phyloP scores from a whole-genome alignment of 257 asterid genomes.

The Ballota nigra region DNA sequence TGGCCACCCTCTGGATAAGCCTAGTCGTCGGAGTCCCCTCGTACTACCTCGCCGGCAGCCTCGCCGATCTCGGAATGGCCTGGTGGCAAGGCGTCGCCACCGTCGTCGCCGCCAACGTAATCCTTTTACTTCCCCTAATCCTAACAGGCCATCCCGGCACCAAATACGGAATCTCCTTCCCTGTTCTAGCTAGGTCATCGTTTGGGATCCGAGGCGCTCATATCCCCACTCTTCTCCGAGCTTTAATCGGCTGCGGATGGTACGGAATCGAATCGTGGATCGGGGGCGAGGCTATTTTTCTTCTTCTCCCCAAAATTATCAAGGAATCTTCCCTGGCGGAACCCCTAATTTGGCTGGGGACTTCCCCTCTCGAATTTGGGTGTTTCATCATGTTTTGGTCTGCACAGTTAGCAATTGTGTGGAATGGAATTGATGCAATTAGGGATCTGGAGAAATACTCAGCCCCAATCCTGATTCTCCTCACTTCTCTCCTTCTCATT shows the following conservation, averaged over 20 bases:
- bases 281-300: conserved; percentile 88
- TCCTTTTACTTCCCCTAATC: conserved; percentile 54
- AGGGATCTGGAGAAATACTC: conserved; percentile 72
- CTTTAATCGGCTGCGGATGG: conserved; percentile 91
- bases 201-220: conserved; percentile 87
- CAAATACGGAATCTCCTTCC: conserved; percentile 80
- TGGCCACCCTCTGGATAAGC: conserved; percentile 83
- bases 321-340: conserved; percentile 44
- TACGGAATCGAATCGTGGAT: conserved; percentile 96
- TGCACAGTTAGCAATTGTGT: conserved; percentile 59
- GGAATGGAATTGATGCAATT: conserved; percentile 91
- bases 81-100: conserved; percentile 99
- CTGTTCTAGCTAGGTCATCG: conserved; percentile 73
- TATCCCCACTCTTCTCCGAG: conserved; percentile 75
- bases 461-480: conserved; percentile 63
- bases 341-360: conserved; percentile 65
- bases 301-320: conserved; percentile 51
- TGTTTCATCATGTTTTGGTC: conserved; percentile 79
- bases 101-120: conserved; percentile 74
- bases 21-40: conserved; percentile 90
- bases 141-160: conserved; percentile 87
- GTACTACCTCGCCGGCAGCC: conserved; percentile 89
- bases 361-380: conserved; percentile 73
- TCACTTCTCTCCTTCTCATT: conserved; percentile 52
- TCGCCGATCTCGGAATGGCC: conserved; percentile 91